Evolutionary conservation across 2,329 filamentous ascomycete genomes (phyloP), one percentile per base, ranked within the genome.

Genomic region (Penicillium occitanis): DNA sequence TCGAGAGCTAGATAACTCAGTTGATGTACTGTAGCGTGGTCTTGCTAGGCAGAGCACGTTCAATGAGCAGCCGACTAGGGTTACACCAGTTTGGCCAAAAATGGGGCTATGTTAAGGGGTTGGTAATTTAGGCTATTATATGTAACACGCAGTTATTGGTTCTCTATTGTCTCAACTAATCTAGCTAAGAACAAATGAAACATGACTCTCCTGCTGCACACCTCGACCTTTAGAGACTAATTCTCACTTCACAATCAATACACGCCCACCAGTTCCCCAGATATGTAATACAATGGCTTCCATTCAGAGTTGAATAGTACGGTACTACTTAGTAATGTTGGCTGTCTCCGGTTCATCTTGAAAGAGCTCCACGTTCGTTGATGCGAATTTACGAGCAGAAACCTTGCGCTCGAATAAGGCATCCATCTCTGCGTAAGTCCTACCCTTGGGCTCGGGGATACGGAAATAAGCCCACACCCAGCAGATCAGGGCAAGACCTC

Each of bases 351-450:
- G 2, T 7, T 17, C 48, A 10, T 51, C 48, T 5, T 51, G 48
- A 10, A 51, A 51, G 5, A 51, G 48, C 11, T 51, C 48, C 48
- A 51, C 48, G 13, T 28, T 51, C 11, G 48, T 51, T 28, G 25
- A 28, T 28, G 48, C 48, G 75, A 95, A 96, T 72, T 92, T 89
- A 72, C 91, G 84, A 6, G 91, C 91, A 69, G 85, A 84, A 33
- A 94, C 81, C 1, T 85, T 81, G 68, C 86, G 84, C 80, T 96
- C 91, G 72, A 97, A 97, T 55, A 97, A 82, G 61, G 95, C 73
- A 75, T 97, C 92, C 65, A 97, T 81, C 78, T 97, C 92, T 8
- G 91, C 92, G 73, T 94, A 96, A 0, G 91, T 90, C 50, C 92
- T 87, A 7, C 91, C 93, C 4, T 82, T 82, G 0, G 92, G 92